Percentiles rank a stretch among this genome's conserved stretches.
phyloP scores from a whole-genome alignment of 176 grass and related monocot species.

The Panicum miliaceum region DNA sequence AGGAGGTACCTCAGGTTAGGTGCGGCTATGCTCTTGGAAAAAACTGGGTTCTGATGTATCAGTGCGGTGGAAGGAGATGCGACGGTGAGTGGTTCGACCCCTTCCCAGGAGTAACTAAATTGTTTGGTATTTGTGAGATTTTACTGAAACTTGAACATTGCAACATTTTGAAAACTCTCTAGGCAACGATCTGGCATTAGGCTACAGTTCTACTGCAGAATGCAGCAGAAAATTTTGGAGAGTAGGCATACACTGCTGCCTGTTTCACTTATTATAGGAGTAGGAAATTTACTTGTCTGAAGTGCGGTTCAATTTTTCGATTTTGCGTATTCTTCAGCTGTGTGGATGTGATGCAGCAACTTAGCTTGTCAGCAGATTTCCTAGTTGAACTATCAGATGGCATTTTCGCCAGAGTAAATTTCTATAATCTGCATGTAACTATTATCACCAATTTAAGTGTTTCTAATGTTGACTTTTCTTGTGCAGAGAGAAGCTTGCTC shows the following conservation, averaged over 20 bases:
- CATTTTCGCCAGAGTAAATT: conserved; percentile 60
- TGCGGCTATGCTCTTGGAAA: no score
- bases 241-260: no score
- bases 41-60: no score
- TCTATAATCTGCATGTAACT: conserved; percentile 14
- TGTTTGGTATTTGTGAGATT: conserved; percentile 36
- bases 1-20: no score
- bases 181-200: not conserved
- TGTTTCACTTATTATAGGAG: no score
- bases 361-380: conserved; percentile 65
- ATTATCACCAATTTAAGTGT: not conserved
- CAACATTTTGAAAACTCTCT: not conserved
- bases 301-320: not conserved
- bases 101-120: conserved; percentile 42
- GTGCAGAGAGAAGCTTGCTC: conserved; percentile 55
- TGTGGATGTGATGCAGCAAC: conserved; percentile 23
- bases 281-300: no score
- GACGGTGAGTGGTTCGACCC: no score
- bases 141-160: not conserved
- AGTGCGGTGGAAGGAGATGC: no score
- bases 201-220: not conserved
- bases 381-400: conserved; percentile 68
- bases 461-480: conserved; percentile 43
- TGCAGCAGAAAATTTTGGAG: not conserved
- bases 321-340: no score